A percentile compares a stretch with the other conserved stretches of the same genome.
phyloP scores from a whole-genome alignment of 306 rosid species.

The Vigna reflexopilosa region DNA sequence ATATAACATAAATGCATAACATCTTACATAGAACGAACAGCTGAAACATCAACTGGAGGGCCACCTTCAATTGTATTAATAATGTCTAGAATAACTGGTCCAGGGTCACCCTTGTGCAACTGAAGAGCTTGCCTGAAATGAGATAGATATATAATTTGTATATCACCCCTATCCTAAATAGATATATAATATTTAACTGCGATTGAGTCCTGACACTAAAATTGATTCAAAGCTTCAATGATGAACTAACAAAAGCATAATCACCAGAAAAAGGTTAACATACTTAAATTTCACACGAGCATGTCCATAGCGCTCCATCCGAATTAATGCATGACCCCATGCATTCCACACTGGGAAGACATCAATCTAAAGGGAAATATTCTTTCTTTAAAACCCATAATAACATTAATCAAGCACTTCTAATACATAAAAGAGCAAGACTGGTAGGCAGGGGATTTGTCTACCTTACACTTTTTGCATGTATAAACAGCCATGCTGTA shows the following conservation, averaged over 20 bases:
- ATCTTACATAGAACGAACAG: conserved; percentile 97
- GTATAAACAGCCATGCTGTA: conserved; percentile 99
- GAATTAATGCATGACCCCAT: conserved; percentile 98
- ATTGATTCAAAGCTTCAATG: conserved; percentile 9
- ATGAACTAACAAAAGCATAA: conserved; percentile 17
- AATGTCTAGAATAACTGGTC: conserved; percentile 83
- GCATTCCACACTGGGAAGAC: conserved; percentile 98
- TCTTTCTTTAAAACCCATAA: conserved; percentile 37
- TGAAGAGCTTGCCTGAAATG: conserved; percentile 96
- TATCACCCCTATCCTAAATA: not conserved
- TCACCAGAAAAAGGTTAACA: conserved; percentile 41
- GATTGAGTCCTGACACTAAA: conserved; percentile 18
- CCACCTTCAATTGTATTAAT: conserved; percentile 96
- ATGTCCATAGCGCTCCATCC: conserved; percentile 95
- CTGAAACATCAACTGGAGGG: conserved; percentile 95
- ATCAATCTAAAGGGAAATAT: conserved; percentile 72
- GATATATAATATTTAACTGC: conserved; percentile 34
- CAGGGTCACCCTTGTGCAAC: conserved; percentile 82
- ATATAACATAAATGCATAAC: conserved; percentile 43
- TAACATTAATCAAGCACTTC: conserved; percentile 38
- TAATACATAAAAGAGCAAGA: conserved; percentile 18
- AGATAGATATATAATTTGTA: conserved; percentile 32
- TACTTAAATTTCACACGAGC: conserved; percentile 99
- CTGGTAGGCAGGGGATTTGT: conserved; percentile 15
- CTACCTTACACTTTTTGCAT: conserved; percentile 96